Evolutionary conservation across 805 yeast species (phyloP).

Genomic region (Yamadazyma paraphyllophila): DNA sequence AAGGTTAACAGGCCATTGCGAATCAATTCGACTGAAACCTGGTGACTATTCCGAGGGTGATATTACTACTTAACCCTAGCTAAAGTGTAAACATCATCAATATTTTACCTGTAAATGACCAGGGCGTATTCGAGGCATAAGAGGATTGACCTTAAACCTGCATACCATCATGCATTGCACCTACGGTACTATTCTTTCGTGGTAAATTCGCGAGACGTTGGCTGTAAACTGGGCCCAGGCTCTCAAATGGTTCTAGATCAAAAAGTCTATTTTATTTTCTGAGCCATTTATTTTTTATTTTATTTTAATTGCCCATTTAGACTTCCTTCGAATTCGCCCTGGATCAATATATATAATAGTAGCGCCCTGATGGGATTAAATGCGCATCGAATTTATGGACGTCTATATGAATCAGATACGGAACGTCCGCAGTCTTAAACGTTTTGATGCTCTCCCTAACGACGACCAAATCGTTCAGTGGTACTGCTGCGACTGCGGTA

Average conservation of each 20-base stretch:
- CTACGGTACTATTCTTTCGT: neutral
- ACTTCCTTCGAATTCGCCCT: neutral
- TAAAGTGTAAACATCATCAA: no score
- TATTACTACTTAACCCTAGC: no score
- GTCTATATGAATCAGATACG: conserved; percentile 2
- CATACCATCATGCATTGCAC: no score
- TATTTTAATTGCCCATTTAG: neutral
- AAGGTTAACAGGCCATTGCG: no score
- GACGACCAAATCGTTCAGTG: conserved; percentile 34
- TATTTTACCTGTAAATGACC: no score
- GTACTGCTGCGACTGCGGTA: conserved; percentile 43
- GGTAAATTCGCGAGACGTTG: neutral
- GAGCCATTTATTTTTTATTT: neutral
- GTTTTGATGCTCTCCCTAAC: conserved; percentile 4
- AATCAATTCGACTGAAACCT: no score
- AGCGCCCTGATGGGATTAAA: neutral
- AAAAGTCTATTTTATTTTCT: neutral
- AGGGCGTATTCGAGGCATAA: no score
- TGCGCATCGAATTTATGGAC: conserved; percentile 5
- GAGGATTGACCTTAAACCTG: no score
- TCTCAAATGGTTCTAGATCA: conserved; percentile 6
- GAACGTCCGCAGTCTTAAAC: conserved; percentile 3
- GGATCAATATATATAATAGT: conserved; percentile 3
- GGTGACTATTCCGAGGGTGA: no score
- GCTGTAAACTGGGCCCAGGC: neutral